Conservation (phyloP, 2,329 filamentous ascomycete species). For the Paracoccidioides lutzii region DNA sequence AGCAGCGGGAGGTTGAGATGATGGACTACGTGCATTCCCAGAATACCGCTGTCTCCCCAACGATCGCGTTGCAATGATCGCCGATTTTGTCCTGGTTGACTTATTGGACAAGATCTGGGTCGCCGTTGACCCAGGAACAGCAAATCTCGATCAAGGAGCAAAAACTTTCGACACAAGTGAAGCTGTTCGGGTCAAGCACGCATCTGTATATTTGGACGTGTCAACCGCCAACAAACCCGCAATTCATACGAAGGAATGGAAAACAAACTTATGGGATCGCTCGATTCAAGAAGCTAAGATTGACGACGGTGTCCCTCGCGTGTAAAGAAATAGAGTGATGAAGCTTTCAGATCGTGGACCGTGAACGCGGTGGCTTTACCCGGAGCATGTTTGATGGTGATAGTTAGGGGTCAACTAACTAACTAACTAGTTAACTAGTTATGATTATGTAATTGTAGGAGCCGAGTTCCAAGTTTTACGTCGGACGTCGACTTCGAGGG, state of each 20-base stretch:
- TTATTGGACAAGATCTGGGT: constrained; percentile 8
- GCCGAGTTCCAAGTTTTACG: no score
- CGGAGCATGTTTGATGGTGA: no score
- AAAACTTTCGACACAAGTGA: constrained; percentile 5
- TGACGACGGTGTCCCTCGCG: constrained; percentile 2
- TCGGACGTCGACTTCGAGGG: no score
- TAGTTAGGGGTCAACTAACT: no score
- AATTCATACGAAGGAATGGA: constrained; percentile 8
- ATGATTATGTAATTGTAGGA: no score
- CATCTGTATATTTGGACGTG: constrained; percentile 12
- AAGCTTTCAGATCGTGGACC: no score
- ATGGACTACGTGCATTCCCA: constrained; percentile 5
- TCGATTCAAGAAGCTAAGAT: constrained; percentile 10
- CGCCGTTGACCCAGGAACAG: constrained; percentile 4
- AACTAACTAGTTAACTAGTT: no score
- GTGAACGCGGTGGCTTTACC: no score
- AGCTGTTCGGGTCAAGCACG: constrained; percentile 9
- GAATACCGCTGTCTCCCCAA: constrained; percentile 1
- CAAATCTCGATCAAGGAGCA: constrained; percentile 8
- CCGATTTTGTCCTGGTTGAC: constrained; percentile 7
- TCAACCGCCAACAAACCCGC: constrained; percentile 5
- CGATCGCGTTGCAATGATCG: constrained; percentile 1
- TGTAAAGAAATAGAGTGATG: no score
- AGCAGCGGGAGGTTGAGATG: constrained; percentile 6
- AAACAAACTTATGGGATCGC: constrained; percentile 9